Evolutionary conservation across 2,329 filamentous ascomycete genomes (phyloP).

Genomic region (Samsoniella hepiali): DNA sequence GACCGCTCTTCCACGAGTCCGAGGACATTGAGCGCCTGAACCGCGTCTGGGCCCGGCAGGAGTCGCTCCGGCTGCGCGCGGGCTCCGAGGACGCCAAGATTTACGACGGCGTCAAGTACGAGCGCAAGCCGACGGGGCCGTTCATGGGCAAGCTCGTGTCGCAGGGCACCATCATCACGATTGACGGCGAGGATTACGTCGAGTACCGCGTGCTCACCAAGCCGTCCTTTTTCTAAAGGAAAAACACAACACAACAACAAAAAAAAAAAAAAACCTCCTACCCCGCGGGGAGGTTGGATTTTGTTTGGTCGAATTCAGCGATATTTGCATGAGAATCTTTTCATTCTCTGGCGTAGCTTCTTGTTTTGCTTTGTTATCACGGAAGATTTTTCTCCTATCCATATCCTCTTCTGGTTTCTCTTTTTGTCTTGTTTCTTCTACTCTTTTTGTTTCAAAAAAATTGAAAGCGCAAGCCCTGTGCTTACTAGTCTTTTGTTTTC

Average conservation of each 20-base stretch:
- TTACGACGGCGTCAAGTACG: conserved; percentile 59
- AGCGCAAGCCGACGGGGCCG: conserved; percentile 57
- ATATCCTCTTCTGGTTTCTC: neutral
- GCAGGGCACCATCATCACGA: conserved; percentile 58
- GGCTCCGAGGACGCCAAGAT: conserved; percentile 53
- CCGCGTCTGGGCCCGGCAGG: conserved; percentile 54
- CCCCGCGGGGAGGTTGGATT: neutral
- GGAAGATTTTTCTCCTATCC: neutral
- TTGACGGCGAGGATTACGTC: conserved; percentile 65
- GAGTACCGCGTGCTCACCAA: conserved; percentile 64
- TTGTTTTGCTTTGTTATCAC: neutral
- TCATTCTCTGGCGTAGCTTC: neutral
- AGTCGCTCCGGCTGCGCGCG: conserved; percentile 43
- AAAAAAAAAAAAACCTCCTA: neutral
- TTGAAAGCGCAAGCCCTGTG: neutral
- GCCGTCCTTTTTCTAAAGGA: conserved; percentile 54
- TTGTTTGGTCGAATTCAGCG: conserved; percentile 5
- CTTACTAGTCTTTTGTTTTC: neutral
- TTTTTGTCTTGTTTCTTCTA: neutral
- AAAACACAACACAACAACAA: no score
- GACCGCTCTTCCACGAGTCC: conserved; percentile 41
- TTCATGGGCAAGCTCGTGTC: conserved; percentile 63
- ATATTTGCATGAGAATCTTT: conserved; percentile 8
- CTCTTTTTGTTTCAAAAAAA: neutral
- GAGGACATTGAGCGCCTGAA: conserved; percentile 51